A percentile compares a stretch with the other conserved stretches of the same genome.
Evolutionary conservation across 2,329 filamentous ascomycete genomes (phyloP).

Genomic region (Thielaviopsis populi): DNA sequence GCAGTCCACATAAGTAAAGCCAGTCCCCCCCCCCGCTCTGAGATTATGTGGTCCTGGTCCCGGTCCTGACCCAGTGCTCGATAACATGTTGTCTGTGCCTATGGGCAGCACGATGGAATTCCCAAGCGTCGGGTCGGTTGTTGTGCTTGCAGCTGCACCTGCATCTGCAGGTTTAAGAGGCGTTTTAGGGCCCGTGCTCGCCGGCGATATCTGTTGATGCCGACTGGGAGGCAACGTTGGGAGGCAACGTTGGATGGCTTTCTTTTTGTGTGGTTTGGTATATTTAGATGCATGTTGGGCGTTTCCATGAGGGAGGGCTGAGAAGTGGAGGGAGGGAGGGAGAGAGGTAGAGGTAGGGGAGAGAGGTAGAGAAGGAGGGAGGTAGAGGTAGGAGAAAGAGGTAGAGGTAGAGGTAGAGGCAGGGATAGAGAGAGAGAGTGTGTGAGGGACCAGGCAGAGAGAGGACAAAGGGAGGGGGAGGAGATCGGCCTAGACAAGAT

Average conservation of each 20-base stretch:
- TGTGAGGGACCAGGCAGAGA: too few relatives aligned
- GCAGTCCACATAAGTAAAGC: neutral
- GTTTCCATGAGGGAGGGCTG: neutral
- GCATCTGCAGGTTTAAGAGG: slow-evolving; percentile 4
- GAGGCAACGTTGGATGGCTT: neutral
- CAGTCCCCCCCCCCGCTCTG: neutral
- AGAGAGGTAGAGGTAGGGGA: neutral
- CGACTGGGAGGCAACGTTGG: neutral
- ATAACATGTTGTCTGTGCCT: neutral
- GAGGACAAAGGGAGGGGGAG: neutral
- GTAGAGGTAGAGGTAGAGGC: neutral
- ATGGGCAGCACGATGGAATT: neutral
- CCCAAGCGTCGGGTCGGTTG: slow-evolving; percentile 5
- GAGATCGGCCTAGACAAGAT: neutral
- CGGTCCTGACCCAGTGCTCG: neutral
- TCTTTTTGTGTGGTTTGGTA: neutral
- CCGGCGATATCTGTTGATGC: neutral
- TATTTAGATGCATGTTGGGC: neutral
- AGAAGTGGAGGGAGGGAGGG: neutral
- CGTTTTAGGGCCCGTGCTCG: neutral
- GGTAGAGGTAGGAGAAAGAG: neutral
- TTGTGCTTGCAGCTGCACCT: neutral
- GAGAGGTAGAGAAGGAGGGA: neutral
- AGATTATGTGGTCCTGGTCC: neutral
- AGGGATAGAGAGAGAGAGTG: slow-evolving; percentile 1